phyloP scores from a whole-genome alignment of 148 eudicot genomes.

The Talinum fruticosum region DNA sequence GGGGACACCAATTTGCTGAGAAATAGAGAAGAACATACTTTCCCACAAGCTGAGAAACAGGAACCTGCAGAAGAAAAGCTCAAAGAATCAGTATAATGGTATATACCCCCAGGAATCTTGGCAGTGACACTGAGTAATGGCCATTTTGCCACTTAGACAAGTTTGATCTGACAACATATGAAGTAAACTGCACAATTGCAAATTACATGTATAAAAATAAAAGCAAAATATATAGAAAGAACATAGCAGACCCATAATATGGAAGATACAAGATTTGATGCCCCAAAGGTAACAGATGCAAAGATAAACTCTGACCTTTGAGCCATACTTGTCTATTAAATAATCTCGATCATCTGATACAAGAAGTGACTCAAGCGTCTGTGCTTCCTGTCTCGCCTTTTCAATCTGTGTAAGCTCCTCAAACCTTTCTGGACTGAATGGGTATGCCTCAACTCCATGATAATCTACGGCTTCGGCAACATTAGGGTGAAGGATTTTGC shows the following conservation, averaged over 20 bases:
- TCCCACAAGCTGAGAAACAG: constrained; percentile 60
- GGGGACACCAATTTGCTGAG: constrained; percentile 82
- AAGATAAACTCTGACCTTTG: constrained; percentile 44
- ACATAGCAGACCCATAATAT: not conserved
- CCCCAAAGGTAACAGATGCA: not conserved
- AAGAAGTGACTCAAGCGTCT: constrained; percentile 74
- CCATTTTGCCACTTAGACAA: too few relatives aligned
- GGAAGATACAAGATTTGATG: too few relatives aligned
- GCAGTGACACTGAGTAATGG: too few relatives aligned
- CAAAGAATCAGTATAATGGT: not conserved
- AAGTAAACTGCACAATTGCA: not conserved
- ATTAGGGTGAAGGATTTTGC: constrained; percentile 64
- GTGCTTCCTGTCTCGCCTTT: constrained; percentile 51
- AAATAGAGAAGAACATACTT: constrained; percentile 62
- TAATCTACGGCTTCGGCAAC: constrained; percentile 57
- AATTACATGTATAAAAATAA: not conserved
- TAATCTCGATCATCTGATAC: constrained; percentile 57
- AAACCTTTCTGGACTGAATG: constrained; percentile 69
- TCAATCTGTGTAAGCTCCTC: constrained; percentile 64
- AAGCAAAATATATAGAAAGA: not conserved
- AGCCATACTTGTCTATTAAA: constrained; percentile 54
- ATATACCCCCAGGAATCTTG: too few relatives aligned
- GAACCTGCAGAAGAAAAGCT: constrained; percentile 36
- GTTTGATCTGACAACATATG: too few relatives aligned
- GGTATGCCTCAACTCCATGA: constrained; percentile 62